These are phyloP conservation scores for Eragrostis tef DNA, from an alignment of 202 grass and related monocot genomes.

Conservation along the genomic window DNA sequence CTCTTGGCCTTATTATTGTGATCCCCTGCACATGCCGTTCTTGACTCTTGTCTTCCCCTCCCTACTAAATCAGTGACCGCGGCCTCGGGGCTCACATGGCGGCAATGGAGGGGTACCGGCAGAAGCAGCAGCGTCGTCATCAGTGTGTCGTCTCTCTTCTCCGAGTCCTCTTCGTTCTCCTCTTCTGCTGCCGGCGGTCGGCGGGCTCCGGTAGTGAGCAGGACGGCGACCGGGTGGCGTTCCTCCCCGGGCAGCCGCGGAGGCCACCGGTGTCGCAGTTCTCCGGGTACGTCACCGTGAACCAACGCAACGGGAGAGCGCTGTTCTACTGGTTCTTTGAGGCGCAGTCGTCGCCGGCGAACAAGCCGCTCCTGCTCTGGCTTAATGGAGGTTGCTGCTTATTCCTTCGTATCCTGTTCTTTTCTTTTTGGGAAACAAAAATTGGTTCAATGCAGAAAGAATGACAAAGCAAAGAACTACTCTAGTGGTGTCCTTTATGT, in stretches of 20 bases:
- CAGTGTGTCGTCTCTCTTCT: constrained; percentile 5
- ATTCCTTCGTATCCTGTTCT: background rate
- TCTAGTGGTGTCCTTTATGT: background rate
- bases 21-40: constrained; percentile 4
- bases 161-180: constrained; percentile 34
- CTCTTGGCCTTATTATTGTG: background rate
- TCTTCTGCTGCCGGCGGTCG: constrained; percentile 23
- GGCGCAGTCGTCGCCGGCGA: constrained; percentile 54
- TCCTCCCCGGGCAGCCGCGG: constrained; percentile 67
- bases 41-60: constrained; percentile 9
- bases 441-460: background rate
- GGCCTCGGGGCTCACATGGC: constrained; percentile 24
- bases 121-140: background rate
- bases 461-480: background rate
- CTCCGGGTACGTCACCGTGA: constrained; percentile 73
- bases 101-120: constrained; percentile 20
- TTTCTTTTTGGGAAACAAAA: background rate
- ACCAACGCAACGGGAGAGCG: constrained; percentile 63
- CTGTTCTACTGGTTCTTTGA: constrained; percentile 99
- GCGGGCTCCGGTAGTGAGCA: constrained; percentile 25
- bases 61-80: background rate
- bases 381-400: constrained; percentile 78
- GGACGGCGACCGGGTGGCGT: constrained; percentile 61
- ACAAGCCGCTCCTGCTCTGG: constrained; percentile 84
- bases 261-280: constrained; percentile 72